Base-by-base conservation (phyloP, 257 asterid genomes). In the Mentha longifolia region DNA sequence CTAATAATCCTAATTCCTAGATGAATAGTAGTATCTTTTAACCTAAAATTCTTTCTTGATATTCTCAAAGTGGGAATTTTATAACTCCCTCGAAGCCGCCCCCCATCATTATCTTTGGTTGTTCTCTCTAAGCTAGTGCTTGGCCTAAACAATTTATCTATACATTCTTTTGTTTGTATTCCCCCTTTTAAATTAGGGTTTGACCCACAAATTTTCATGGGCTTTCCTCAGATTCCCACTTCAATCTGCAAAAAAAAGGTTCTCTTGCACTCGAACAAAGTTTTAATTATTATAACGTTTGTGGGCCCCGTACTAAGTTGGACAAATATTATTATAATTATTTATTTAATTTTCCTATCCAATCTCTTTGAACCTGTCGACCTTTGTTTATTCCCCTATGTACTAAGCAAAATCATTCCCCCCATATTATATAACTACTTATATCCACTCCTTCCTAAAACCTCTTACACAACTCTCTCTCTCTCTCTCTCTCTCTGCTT, bases 361-460 rank as follows among this genome's bases (percentile, higher is more conserved):
- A 68, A 78, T 54, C 78, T 80, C 80, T 58, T 79, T 67, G 84
- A 39, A 58, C 49, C 62, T 77, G 62, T 60, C 83, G 76, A 76
- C 78, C 78, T 79, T 75, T 69, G 74, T 76, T 78, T 65, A 73
- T 68, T 78, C 64, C 67, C 70, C 83, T 59, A 79, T 71, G 78
- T 72, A 75, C 83, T 74, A 78, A 74, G 81, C 81, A 77, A 77
- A 55, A 67, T 19, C 35, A 71, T 71, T 60, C 67, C 63, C 68
- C 54, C 33, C 33, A 70, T 42, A 8, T 0, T 65, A 54, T 35
- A 81, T 61, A 74, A 55, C 45, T 63, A 70, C 28, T 37, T 13
- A 68, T 64, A 74, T 60, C 46, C 28, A 39, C 31, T 46, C 41
- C 65, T 60, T 68, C 58, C 54, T 5, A 35, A 28, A 67, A 49